phyloP scores from a whole-genome alignment of 345 rosid species.

The Diplotaxis tenuifolia region DNA sequence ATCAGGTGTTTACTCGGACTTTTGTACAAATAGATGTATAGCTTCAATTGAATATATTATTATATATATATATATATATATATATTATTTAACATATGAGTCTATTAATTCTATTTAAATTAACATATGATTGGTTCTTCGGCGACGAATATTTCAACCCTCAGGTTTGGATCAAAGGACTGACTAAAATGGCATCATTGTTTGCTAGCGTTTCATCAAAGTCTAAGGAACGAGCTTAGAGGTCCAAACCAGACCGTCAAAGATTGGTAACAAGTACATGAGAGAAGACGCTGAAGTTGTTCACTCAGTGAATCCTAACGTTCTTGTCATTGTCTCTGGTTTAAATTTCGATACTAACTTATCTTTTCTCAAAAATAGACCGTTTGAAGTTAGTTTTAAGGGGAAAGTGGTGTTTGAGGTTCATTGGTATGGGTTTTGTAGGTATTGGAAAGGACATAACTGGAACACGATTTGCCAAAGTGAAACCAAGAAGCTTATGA shows the following conservation, averaged over 20 bases:
- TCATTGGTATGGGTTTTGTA: conserved; percentile 85
- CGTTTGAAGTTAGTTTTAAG: conserved; percentile 50
- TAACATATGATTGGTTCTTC: too few relatives aligned
- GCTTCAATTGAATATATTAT: too few relatives aligned
- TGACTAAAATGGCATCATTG: too few relatives aligned
- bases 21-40: too few relatives aligned
- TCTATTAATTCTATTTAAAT: too few relatives aligned
- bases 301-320: conserved; percentile 65
- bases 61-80: too few relatives aligned
- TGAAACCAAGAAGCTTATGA: conserved; percentile 51
- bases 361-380: conserved; percentile 46
- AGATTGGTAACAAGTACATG: conserved; percentile 93
- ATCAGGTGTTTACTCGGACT: too few relatives aligned
- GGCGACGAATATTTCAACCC: too few relatives aligned
- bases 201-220: too few relatives aligned
- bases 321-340: conserved; percentile 80
- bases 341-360: conserved; percentile 65
- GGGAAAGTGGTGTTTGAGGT: conserved; percentile 69
- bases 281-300: conserved; percentile 79
- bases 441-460: conserved; percentile 63
- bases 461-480: conserved; percentile 64
- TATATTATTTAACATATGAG: too few relatives aligned
- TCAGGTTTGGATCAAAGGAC: too few relatives aligned
- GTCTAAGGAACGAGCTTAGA: conserved; percentile 86
- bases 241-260: conserved; percentile 68